Evolutionary conservation across 2,329 filamentous ascomycete species (phyloP).

Genomic region (Exophiala aquamarina): DNA sequence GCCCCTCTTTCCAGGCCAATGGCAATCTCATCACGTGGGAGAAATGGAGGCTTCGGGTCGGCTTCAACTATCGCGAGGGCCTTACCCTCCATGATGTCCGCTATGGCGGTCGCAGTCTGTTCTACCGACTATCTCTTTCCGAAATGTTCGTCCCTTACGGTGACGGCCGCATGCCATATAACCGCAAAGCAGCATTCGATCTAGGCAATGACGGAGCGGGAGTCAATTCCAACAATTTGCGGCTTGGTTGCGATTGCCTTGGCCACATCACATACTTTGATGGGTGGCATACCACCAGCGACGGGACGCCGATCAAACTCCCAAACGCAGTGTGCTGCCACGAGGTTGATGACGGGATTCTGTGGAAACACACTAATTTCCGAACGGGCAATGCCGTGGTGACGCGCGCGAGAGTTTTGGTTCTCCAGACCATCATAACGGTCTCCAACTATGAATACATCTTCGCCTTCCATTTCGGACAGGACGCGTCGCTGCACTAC

Average conservation of each 20-base stretch:
- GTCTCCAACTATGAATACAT: constrained; percentile 48
- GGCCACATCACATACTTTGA: constrained; percentile 47
- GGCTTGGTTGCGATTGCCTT: constrained; percentile 45
- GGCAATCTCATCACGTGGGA: constrained; percentile 40
- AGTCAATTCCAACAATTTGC: constrained; percentile 44
- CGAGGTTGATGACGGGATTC: constrained; percentile 40
- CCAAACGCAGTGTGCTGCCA: constrained; percentile 46
- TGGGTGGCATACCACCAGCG: constrained; percentile 36
- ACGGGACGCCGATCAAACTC: constrained; percentile 37
- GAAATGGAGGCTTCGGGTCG: constrained; percentile 45
- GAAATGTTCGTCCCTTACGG: constrained; percentile 50
- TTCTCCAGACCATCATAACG: constrained; percentile 42
- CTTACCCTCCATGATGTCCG: constrained; percentile 42
- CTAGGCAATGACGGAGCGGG: constrained; percentile 46
- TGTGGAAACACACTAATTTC: constrained; percentile 44
- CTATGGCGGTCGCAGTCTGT: constrained; percentile 40
- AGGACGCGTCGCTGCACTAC: constrained; percentile 42
- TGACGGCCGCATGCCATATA: constrained; percentile 42
- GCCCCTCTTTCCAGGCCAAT: constrained; percentile 34
- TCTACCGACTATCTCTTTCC: constrained; percentile 43
- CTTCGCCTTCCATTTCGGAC: constrained; percentile 44
- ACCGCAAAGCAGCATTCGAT: constrained; percentile 46
- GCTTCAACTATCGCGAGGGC: constrained; percentile 49
- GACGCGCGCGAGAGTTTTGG: constrained; percentile 34
- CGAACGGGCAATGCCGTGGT: constrained; percentile 37